Percentiles rank a stretch among this genome's conserved stretches.
Evolutionary conservation across 2,329 filamentous ascomycete species (phyloP).

Genomic region (Lasiodiplodia citricola): DNA sequence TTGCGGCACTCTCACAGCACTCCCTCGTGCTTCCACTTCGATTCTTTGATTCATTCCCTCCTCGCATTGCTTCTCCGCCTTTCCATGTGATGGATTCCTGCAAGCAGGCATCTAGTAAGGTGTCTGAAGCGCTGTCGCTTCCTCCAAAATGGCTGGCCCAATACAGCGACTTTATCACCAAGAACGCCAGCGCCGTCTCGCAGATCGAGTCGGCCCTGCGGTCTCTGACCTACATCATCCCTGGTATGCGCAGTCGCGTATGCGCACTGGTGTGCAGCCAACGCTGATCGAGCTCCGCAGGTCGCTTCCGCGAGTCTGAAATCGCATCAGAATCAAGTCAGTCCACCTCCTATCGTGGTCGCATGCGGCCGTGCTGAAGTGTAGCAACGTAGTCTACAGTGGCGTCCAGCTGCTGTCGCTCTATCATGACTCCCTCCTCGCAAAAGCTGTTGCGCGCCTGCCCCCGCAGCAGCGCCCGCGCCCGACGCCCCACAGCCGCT

Average conservation of each 20-base stretch:
- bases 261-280: neutral
- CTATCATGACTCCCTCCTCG: constrained; percentile 88
- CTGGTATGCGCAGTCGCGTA: constrained; percentile 59
- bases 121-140: constrained; percentile 59
- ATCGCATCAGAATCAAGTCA: constrained; percentile 86
- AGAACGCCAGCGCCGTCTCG: constrained; percentile 90
- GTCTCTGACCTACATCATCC: constrained; percentile 94
- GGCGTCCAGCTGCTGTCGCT: constrained; percentile 87
- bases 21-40: neutral
- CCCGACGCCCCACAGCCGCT: constrained; percentile 65
- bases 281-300: constrained; percentile 45
- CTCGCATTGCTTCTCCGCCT: neutral
- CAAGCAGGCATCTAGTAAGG: constrained; percentile 44
- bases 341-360: constrained; percentile 34
- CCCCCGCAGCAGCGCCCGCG: constrained; percentile 58
- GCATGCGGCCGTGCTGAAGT: constrained; percentile 31
- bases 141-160: constrained; percentile 70
- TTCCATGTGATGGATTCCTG: constrained; percentile 35
- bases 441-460: constrained; percentile 65
- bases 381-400: constrained; percentile 68
- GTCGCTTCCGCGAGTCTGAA: constrained; percentile 88
- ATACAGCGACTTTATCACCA: constrained; percentile 91
- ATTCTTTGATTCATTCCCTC: neutral
- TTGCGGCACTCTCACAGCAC: neutral
- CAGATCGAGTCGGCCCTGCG: constrained; percentile 94